Percentiles rank a stretch among this genome's conserved stretches.
Conservation (phyloP, 2,329 filamentous ascomycete genomes). For the Penicillium occitanis region DNA sequence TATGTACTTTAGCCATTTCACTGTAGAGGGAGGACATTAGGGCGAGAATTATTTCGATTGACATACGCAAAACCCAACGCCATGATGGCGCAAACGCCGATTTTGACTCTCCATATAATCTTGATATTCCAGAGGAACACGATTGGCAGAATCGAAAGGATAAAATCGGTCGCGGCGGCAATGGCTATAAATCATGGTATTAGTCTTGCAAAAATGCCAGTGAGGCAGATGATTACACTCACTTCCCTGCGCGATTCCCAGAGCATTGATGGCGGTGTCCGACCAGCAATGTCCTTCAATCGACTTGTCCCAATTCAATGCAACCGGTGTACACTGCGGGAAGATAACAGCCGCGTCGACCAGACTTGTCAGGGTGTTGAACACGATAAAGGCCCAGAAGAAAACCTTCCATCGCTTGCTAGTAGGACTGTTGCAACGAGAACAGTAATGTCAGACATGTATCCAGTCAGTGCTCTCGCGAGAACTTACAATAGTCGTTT, state of each 20-base stretch:
- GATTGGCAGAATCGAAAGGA: slow-evolving; percentile 14
- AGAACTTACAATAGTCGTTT: slow-evolving; percentile 23
- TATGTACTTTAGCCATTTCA: not conserved
- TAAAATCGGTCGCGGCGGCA: slow-evolving; percentile 18
- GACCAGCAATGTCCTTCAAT: slow-evolving; percentile 19
- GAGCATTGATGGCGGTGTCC: slow-evolving; percentile 16
- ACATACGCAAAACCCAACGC: slow-evolving; percentile 20
- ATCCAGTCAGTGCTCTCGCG: too few species aligned
- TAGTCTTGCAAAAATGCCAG: not conserved
- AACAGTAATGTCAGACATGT: not conserved
- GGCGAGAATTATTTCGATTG: not conserved
- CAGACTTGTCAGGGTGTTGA: slow-evolving; percentile 23
- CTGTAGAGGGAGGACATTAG: not conserved
- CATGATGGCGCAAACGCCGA: slow-evolving; percentile 19
- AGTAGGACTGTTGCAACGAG: slow-evolving; percentile 6
- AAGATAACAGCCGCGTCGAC: slow-evolving; percentile 19
- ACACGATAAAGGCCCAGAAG: slow-evolving; percentile 25
- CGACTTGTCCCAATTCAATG: slow-evolving; percentile 17
- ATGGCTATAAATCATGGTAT: slow-evolving; percentile 9
- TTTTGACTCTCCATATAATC: slow-evolving; percentile 14
- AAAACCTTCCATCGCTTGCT: slow-evolving; percentile 22
- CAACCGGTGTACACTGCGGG: slow-evolving; percentile 17
- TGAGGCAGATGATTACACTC: not conserved
- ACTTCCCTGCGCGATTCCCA: slow-evolving; percentile 18
- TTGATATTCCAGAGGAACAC: slow-evolving; percentile 19